These are phyloP conservation scores for Calonectria pauciramosa DNA, from an alignment of 2,329 filamentous ascomycete genomes.

Conservation along the genomic window DNA sequence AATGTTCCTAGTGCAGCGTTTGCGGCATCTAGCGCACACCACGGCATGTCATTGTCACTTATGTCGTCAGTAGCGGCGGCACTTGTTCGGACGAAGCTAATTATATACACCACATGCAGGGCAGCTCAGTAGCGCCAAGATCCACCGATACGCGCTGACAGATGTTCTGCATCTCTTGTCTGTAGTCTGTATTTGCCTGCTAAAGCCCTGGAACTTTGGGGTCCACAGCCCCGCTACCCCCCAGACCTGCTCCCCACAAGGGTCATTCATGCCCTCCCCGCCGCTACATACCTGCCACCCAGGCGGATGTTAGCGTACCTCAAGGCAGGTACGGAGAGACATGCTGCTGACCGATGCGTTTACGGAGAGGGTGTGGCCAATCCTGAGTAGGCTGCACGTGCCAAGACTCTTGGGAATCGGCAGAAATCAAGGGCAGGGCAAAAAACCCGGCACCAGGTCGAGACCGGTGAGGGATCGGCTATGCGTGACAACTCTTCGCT, in stretches of 20 bases:
- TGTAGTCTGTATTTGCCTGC: neutral
- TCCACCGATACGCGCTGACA: constrained; percentile 5
- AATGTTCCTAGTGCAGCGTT: neutral
- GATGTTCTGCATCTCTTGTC: neutral
- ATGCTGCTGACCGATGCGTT: constrained; percentile 14
- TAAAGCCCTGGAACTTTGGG: constrained; percentile 17
- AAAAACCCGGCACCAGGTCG: constrained; percentile 25
- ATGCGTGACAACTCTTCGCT: constrained; percentile 41
- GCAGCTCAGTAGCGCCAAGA: neutral
- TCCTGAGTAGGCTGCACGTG: constrained; percentile 19
- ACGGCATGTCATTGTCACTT: neutral
- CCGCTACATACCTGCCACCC: neutral
- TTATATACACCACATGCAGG: neutral
- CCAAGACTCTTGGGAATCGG: constrained; percentile 13
- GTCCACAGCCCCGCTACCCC: constrained; percentile 2
- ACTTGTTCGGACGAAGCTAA: constrained; percentile 6
- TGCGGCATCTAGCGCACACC: too few relatives aligned
- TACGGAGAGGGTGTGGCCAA: constrained; percentile 18
- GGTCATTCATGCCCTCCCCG: neutral
- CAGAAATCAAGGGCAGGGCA: constrained; percentile 26
- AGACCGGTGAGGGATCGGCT: constrained; percentile 42
- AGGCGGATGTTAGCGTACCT: neutral
- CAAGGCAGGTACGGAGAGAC: neutral
- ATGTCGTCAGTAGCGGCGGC: neutral
- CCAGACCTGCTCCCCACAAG: constrained; percentile 1